Percentiles rank a stretch among this genome's conserved stretches.
phyloP scores from a whole-genome alignment of 75 land plant genomes.

The Isoetes taiwanensis region DNA sequence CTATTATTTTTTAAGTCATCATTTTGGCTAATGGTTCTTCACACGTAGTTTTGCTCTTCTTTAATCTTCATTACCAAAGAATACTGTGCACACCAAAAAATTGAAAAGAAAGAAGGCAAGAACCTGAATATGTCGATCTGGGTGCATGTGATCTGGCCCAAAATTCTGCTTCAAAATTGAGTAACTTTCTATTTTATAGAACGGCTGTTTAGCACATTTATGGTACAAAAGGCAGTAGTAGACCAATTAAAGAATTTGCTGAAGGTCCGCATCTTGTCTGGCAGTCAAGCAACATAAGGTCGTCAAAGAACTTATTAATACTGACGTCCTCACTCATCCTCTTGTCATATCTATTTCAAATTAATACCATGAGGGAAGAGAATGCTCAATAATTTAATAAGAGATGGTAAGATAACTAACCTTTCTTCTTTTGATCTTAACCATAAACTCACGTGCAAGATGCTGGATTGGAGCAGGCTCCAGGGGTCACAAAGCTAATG shows the following conservation, averaged over 20 bases:
- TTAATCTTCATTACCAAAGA: no score
- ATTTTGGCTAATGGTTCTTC: no score
- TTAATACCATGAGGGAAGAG: neutral
- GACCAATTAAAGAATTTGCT: constrained; percentile 2
- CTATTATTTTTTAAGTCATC: no score
- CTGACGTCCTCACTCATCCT: constrained; percentile 5
- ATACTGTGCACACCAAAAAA: no score
- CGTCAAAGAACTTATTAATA: constrained; percentile 7
- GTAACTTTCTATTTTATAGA: no score
- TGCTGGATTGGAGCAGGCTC: neutral
- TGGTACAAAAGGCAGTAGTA: no score
- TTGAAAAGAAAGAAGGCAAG: no score
- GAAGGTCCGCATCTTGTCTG: neutral
- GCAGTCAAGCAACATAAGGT: neutral
- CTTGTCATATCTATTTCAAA: neutral
- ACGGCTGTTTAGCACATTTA: no score
- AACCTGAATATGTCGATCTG: no score
- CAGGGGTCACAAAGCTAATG: neutral
- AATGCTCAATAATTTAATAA: neutral
- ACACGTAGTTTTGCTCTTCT: no score
- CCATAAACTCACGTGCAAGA: constrained; percentile 4
- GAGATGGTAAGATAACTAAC: neutral
- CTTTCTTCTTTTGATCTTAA: neutral
- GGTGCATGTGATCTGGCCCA: no score
- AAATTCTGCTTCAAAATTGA: no score